These are phyloP conservation scores for Russula lepida DNA, from an alignment of 768 basidiomycete species.

Conservation along the genomic window DNA sequence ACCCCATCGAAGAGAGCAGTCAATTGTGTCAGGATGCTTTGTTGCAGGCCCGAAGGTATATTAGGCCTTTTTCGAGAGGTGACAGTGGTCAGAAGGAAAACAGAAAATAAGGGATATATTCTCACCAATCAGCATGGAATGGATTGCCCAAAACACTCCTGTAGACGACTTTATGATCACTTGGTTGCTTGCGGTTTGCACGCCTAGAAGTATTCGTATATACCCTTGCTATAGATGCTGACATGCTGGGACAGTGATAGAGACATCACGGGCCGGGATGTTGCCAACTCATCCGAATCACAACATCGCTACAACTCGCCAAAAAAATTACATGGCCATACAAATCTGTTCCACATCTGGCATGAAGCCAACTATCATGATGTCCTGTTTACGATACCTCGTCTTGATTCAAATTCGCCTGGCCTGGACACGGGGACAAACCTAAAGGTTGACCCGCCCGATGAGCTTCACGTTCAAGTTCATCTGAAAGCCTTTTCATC, in stretches of 20 bases:
- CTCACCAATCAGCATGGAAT: constrained; percentile 58
- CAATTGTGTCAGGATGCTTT: constrained; percentile 43
- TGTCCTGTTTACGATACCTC: background rate
- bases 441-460: background rate
- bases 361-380: background rate
- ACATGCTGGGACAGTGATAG: constrained; percentile 29
- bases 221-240: constrained; percentile 41
- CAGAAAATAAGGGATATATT: constrained; percentile 13
- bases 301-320: no score
- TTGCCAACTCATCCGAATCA: background rate
- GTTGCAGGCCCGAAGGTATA: constrained; percentile 56
- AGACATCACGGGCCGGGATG: background rate
- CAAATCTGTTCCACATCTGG: no score
- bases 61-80: constrained; percentile 42
- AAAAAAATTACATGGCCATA: no score
- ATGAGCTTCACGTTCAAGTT: background rate
- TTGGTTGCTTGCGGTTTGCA: constrained; percentile 35
- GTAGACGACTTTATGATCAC: constrained; percentile 56
- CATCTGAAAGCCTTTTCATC: background rate
- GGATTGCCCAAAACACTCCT: constrained; percentile 68
- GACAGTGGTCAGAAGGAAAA: constrained; percentile 6
- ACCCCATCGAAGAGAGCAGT: constrained; percentile 44
- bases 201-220: constrained; percentile 59
- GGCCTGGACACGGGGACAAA: background rate
- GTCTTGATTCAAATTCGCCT: constrained; percentile 1